Evolutionary conservation across 345 rosid genomes (phyloP).

Genomic region (Populus simonii): DNA sequence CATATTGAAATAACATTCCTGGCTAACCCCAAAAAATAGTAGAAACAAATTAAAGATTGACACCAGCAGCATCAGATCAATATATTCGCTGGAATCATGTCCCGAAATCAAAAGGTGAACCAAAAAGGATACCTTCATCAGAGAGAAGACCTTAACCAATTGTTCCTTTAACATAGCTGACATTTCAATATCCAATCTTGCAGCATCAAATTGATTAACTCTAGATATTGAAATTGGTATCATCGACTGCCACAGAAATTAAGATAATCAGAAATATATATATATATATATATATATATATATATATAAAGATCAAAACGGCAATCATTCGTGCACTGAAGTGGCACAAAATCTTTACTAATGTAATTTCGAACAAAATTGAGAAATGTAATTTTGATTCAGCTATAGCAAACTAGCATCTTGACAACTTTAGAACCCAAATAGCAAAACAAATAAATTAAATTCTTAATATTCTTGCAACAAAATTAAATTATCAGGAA

Average conservation of each 20-base stretch:
- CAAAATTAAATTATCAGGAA: neutral
- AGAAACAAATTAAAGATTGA: conserved; percentile 23
- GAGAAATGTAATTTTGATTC: neutral
- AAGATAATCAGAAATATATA: neutral
- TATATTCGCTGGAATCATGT: neutral
- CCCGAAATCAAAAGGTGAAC: neutral
- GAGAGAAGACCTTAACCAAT: conserved; percentile 84
- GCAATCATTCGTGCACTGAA: neutral
- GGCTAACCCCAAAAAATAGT: conserved; percentile 70
- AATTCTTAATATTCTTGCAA: neutral
- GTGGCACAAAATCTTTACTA: neutral
- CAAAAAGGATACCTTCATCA: conserved; percentile 61
- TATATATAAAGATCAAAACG: too few relatives aligned
- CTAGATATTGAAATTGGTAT: conserved; percentile 74
- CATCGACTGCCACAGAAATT: conserved; percentile 39
- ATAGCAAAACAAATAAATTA: neutral
- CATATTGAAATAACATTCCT: conserved; percentile 97
- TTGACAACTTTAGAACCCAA: neutral
- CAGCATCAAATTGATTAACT: conserved; percentile 97
- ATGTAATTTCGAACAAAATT: neutral
- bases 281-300: too few relatives aligned
- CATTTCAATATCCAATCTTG: conserved; percentile 89
- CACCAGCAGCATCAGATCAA: neutral
- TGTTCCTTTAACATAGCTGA: conserved; percentile 97
- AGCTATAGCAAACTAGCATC: neutral